Evolutionary conservation across 2,329 filamentous ascomycete species (phyloP).

Genomic region (Xylaria sp.): DNA sequence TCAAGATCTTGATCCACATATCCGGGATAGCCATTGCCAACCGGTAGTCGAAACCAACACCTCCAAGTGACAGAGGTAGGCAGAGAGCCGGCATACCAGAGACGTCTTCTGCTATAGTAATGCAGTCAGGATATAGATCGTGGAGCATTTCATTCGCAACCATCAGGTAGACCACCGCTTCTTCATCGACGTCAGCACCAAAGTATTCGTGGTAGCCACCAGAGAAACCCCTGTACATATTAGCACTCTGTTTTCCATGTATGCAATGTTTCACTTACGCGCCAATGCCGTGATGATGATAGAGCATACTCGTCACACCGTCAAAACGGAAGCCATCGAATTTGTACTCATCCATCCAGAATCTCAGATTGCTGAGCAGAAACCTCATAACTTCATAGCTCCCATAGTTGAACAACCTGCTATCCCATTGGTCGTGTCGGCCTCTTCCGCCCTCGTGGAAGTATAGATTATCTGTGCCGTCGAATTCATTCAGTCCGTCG

Average conservation of each 20-base stretch:
- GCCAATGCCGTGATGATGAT: slow-evolving; percentile 94
- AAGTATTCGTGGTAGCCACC: slow-evolving; percentile 99
- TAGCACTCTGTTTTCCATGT: slow-evolving; percentile 36
- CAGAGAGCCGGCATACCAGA: slow-evolving; percentile 99
- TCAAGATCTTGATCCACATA: slow-evolving; percentile 99
- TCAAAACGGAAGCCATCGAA: slow-evolving; percentile 99
- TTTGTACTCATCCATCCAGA: slow-evolving; percentile 98
- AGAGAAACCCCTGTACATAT: slow-evolving; percentile 81
- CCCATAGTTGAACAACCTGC: slow-evolving; percentile 96
- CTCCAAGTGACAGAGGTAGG: slow-evolving; percentile 83
- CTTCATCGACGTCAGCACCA: slow-evolving; percentile 86
- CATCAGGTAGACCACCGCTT: slow-evolving; percentile 95
- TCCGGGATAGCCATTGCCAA: slow-evolving; percentile 98
- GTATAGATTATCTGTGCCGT: slow-evolving; percentile 93
- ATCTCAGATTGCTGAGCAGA: slow-evolving; percentile 91
- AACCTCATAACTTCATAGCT: slow-evolving; percentile 96
- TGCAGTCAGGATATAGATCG: slow-evolving; percentile 83
- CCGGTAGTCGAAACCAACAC: slow-evolving; percentile 96
- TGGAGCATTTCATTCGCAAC: slow-evolving; percentile 97
- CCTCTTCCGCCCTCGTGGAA: slow-evolving; percentile 91
- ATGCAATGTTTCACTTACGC: slow-evolving; percentile 70
- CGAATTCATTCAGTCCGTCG: slow-evolving; percentile 95
- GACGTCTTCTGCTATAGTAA: slow-evolving; percentile 96
- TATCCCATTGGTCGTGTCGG: slow-evolving; percentile 94
- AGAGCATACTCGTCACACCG: slow-evolving; percentile 98